These are phyloP conservation scores for Ramaria sp. DNA, from an alignment of 768 basidiomycete species.

Conservation along the genomic window DNA sequence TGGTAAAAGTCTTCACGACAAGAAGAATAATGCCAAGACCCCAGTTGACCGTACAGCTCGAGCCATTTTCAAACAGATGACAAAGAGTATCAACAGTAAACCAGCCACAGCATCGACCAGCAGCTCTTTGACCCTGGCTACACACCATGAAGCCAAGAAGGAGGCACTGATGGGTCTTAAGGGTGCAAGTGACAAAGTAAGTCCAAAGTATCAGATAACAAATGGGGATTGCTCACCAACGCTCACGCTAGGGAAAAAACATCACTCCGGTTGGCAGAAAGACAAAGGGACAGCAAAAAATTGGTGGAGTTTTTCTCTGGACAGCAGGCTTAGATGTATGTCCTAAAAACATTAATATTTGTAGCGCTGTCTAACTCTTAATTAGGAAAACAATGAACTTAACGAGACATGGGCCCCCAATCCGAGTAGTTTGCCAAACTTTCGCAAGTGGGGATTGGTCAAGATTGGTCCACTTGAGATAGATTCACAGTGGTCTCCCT, in stretches of 20 bases:
- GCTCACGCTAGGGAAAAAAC: too few relatives aligned
- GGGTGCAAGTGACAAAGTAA: too few relatives aligned
- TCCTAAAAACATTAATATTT: not conserved
- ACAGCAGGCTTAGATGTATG: not conserved
- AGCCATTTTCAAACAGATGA: not conserved
- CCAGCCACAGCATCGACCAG: too few relatives aligned
- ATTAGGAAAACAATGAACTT: not conserved
- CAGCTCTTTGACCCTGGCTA: too few relatives aligned
- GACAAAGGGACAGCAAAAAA: not conserved
- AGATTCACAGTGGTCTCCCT: not conserved
- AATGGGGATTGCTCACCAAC: too few relatives aligned
- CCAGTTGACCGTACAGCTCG: not conserved
- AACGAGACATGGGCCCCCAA: not conserved
- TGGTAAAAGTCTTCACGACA: not conserved
- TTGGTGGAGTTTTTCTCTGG: not conserved
- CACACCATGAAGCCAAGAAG: too few relatives aligned
- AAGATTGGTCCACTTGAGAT: not conserved
- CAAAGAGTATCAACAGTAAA: not conserved
- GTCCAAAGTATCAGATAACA: too few relatives aligned
- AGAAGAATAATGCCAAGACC: not conserved
- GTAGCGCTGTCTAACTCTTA: not conserved
- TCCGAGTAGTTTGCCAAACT: not conserved
- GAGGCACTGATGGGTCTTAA: too few relatives aligned
- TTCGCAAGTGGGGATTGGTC: not conserved
- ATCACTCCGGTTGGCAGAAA: too few relatives aligned